phyloP scores from a whole-genome alignment of 768 basidiomycete genomes.

The Myochromella boudieri region DNA sequence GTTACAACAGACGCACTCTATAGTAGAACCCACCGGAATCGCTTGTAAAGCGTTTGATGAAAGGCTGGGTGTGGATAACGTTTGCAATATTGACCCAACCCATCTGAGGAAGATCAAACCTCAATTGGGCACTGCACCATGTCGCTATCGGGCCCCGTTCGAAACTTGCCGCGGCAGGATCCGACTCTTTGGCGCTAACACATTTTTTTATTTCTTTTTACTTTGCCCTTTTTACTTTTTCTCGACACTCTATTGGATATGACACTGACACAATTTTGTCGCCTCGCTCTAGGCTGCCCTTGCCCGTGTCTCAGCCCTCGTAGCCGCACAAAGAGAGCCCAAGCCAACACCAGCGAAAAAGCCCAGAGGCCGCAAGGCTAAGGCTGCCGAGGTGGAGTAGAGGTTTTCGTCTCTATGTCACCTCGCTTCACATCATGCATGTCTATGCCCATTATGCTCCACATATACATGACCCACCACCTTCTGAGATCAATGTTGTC shows the following conservation, averaged over 20 bases:
- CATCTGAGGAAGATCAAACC: conserved; percentile 63
- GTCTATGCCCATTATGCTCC: conserved; percentile 21
- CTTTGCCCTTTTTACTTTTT: conserved; percentile 16
- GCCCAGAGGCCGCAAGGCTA: conserved; percentile 67
- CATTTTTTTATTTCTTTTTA: conserved; percentile 16
- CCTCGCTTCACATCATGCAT: conserved; percentile 7
- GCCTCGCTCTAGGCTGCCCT: conserved; percentile 56
- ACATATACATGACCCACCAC: conserved; percentile 22
- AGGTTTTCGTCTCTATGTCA: conserved; percentile 21
- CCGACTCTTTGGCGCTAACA: conserved; percentile 80
- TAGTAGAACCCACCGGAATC: conserved; percentile 89
- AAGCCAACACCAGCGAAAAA: conserved; percentile 70
- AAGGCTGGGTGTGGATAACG: conserved; percentile 89
- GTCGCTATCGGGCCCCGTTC: conserved; percentile 81
- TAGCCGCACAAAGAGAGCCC: conserved; percentile 69
- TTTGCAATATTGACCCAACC: conserved; percentile 72
- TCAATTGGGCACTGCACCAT: conserved; percentile 55
- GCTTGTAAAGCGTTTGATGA: conserved; percentile 63
- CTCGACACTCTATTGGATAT: conserved; percentile 2
- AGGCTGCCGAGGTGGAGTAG: conserved; percentile 20
- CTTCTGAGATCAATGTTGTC: conserved; percentile 20
- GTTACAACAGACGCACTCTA: conserved; percentile 58
- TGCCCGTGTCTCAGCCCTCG: conserved; percentile 73
- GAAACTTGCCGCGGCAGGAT: conserved; percentile 50
- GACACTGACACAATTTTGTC: conserved; percentile 27